Evolutionary conservation across 129 eudicot genomes (phyloP).

Genomic region (Flaveria sonorensis): DNA sequence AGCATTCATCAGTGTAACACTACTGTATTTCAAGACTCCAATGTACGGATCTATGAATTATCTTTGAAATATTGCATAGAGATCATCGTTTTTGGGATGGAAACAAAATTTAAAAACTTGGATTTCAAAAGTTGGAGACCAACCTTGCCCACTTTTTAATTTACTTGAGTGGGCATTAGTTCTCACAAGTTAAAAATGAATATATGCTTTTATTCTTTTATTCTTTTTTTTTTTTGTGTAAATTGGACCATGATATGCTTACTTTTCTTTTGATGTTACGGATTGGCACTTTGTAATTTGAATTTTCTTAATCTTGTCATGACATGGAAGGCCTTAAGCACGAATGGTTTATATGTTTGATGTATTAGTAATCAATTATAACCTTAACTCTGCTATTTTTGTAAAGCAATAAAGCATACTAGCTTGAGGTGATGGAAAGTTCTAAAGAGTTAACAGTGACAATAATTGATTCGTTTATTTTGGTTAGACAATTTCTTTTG

Average conservation of each 20-base stretch:
- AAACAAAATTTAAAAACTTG: neutral
- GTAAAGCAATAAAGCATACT: slow-evolving; percentile 7
- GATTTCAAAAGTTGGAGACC: slow-evolving; percentile 27
- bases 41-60: neutral
- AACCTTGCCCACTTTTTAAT: slow-evolving; percentile 21
- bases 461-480: slow-evolving; percentile 2
- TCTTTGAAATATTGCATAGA: neutral
- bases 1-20: neutral
- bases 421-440: slow-evolving; percentile 11
- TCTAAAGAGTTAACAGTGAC: neutral
- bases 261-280: neutral
- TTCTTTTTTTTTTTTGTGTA: neutral
- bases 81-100: neutral
- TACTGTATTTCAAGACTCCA: neutral
- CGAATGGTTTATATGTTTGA: neutral
- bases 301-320: neutral
- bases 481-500: neutral
- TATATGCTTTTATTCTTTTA: neutral
- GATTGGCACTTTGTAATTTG: slow-evolving; percentile 4
- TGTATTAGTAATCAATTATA: neutral
- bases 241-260: neutral
- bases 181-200: neutral
- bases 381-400: neutral
- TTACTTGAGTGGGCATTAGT: slow-evolving; percentile 15
- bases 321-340: neutral